phyloP scores from a whole-genome alignment of 2,329 filamentous ascomycete species.

The Xylariales sp. region DNA sequence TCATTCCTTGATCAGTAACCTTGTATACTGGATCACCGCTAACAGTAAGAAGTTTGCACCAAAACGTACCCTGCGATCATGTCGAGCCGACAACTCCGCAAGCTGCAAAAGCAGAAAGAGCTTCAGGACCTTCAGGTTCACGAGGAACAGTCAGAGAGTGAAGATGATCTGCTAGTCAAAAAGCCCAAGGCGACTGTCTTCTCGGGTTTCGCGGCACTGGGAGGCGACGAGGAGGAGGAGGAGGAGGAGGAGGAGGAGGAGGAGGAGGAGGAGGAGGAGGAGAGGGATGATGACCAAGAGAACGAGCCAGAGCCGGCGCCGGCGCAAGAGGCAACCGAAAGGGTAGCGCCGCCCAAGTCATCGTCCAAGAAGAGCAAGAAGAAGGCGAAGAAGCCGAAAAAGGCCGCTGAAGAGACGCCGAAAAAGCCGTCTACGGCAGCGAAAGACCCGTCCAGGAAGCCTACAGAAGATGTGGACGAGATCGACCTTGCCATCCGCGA shows the following conservation, averaged over 20 bases:
- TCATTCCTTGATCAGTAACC: too few species aligned
- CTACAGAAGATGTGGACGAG: constrained; percentile 42
- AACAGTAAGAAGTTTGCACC: too few species aligned
- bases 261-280: constrained; percentile 23
- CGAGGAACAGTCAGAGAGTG: constrained; percentile 32
- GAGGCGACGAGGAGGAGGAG: constrained; percentile 35
- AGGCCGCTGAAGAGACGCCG: constrained; percentile 15
- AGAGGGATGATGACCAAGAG: constrained; percentile 30
- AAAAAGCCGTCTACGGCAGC: constrained; percentile 12
- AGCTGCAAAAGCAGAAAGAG: constrained; percentile 44
- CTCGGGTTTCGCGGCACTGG: constrained; percentile 45
- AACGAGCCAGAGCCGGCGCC: constrained; percentile 13
- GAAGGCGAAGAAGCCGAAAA: constrained; percentile 30
- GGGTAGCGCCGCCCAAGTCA: constrained; percentile 12
- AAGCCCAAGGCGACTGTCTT: constrained; percentile 45
- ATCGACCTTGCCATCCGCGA: constrained; percentile 48
- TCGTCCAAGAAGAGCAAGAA: constrained; percentile 36
- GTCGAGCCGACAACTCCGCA: constrained; percentile 28
- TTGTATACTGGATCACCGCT: too few species aligned
- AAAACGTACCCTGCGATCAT: too few species aligned
- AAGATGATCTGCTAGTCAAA: constrained; percentile 27
- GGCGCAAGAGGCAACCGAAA: constrained; percentile 16
- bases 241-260: constrained; percentile 31
- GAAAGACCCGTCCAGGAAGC: constrained; percentile 11
- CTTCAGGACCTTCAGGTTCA: constrained; percentile 32